Conservation (phyloP, 2,329 filamentous ascomycete species). For the Leptographium procerum region DNA sequence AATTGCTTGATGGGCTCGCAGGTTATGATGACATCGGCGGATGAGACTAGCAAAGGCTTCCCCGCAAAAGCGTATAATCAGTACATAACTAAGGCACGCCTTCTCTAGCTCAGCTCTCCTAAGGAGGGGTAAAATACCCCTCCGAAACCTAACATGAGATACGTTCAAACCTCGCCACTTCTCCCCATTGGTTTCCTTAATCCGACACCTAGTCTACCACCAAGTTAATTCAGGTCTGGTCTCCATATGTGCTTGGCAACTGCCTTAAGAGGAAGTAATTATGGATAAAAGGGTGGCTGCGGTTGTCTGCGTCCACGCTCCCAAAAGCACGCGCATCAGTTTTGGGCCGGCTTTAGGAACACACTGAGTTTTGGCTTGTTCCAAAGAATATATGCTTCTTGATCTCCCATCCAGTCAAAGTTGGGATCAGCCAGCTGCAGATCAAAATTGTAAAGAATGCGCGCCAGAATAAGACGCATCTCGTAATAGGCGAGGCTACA, state of each 20-base stretch:
- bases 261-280: too few relatives aligned
- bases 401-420: slow-evolving; percentile 8
- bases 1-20: background rate
- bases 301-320: too few relatives aligned
- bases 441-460: slow-evolving; percentile 16
- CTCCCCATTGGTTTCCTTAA: too few relatives aligned
- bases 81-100: too few relatives aligned
- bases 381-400: slow-evolving; percentile 12
- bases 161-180: too few relatives aligned
- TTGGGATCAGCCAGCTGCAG: slow-evolving; percentile 14
- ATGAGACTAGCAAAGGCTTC: background rate
- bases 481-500: slow-evolving; percentile 15
- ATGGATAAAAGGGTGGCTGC: too few relatives aligned
- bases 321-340: too few relatives aligned
- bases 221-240: too few relatives aligned
- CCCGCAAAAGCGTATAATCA: too few relatives aligned
- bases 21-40: background rate
- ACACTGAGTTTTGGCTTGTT: slow-evolving; percentile 13
- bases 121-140: background rate
- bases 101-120: background rate
- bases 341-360: slow-evolving; percentile 6
- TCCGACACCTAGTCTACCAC: too few relatives aligned
- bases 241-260: too few relatives aligned
- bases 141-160: too few relatives aligned
- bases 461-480: slow-evolving; percentile 13